Evolutionary conservation across 1,284 basidiomycete genomes (phyloP).

Genomic region (Pseudozyma tsukubaensis): DNA sequence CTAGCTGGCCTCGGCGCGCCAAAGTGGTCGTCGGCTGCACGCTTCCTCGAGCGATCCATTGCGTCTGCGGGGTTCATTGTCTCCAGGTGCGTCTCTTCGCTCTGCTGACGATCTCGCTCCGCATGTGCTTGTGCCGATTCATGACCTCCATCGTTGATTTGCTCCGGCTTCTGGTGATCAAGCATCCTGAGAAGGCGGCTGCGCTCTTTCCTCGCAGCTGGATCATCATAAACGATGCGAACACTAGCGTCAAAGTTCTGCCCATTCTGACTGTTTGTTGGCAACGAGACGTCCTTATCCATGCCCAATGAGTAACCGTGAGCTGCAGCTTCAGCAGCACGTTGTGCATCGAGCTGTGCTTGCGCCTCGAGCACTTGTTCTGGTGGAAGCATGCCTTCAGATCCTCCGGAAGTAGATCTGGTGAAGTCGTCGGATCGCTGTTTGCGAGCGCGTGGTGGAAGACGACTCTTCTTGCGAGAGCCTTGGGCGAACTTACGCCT

Average conservation of each 20-base stretch:
- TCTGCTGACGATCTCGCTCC: constrained; percentile 1
- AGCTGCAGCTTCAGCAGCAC: constrained; percentile 46
- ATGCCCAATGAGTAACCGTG: constrained; percentile 44
- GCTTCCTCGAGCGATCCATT: constrained; percentile 5
- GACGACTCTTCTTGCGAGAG: constrained; percentile 26
- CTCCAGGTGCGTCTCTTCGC: constrained; percentile 4
- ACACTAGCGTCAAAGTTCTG: constrained; percentile 33
- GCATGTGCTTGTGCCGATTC: background rate
- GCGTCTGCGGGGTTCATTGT: background rate
- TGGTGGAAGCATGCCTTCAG: constrained; percentile 21
- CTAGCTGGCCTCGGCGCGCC: constrained; percentile 19
- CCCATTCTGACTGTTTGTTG: constrained; percentile 10
- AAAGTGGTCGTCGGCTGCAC: constrained; percentile 26
- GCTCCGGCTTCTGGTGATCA: constrained; percentile 20
- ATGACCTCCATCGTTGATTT: background rate
- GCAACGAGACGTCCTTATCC: constrained; percentile 29
- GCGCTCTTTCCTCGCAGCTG: constrained; percentile 44
- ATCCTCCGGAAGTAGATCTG: background rate
- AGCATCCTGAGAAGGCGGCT: constrained; percentile 48
- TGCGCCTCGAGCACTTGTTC: constrained; percentile 47
- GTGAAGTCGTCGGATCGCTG: constrained; percentile 23
- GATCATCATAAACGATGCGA: constrained; percentile 57
- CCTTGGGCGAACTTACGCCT: constrained; percentile 29
- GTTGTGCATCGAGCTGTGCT: constrained; percentile 39
- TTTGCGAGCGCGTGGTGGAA: constrained; percentile 38